Evolutionary conservation across 345 rosid genomes (phyloP), one percentile per base, ranked within the genome.

Genomic region (Lepidium africanum): DNA sequence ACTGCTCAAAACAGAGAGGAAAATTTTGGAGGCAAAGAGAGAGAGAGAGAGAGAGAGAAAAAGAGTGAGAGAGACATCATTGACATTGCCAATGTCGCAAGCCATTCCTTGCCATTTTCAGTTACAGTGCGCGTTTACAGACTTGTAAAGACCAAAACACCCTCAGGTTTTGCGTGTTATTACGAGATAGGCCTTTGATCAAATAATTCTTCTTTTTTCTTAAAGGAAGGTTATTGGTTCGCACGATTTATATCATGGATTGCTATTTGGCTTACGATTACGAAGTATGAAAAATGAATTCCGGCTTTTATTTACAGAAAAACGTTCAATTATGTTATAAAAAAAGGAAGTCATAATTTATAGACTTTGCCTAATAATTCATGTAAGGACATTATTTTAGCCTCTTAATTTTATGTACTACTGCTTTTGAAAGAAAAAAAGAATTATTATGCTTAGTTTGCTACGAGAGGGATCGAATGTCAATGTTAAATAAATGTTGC

Each of bases 41-140:
- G 23, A 21, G 45, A 33, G 54, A 41, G 25, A 51, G 43, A 62
- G 23, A 21, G 45, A 33, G 54, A 38, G 69, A 45, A 43, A 32
- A 10, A 45, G 67, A 33, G 41, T 32, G 69, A 5, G 21, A 72
- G 59, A 39, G 75, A 48, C 62, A 65, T 25, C 68, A 13, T 42
- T 27, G 82, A 73, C 83, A 84, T 91, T 87, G 92, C 91, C 90
- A 83, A 82, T 77, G 71, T 86, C 76, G 50, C 90, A 92, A 84
- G 93, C 82, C 83, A 92, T 85, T 79, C 92, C 32, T 46, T 74
- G 52, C 32, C 56, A 30, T 14, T 67, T 55, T 32, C 70, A 51
- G 49, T 39, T 39, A 21, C 35, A 57, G 47, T 21, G 33, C 21
- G 50, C 27, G 60, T 8, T 47, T 14, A 21, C 59, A 17, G 19